A percentile compares a stretch with the other conserved stretches of the same genome.
Conservation (phyloP, 129 eudicot genomes). For the Escallonia rubra region DNA sequence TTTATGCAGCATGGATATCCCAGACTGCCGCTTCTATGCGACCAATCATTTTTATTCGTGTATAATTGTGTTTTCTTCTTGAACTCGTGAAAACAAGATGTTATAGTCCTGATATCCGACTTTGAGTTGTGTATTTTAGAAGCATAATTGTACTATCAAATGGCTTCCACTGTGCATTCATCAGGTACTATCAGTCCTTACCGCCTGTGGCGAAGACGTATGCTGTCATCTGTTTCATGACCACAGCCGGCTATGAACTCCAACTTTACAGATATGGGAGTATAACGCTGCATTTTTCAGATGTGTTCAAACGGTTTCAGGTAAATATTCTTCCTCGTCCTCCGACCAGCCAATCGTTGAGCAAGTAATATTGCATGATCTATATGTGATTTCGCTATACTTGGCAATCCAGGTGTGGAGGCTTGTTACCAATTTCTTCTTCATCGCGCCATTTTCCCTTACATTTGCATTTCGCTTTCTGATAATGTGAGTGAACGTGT, state of each 20-base stretch:
- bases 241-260: slow-evolving; percentile 33
- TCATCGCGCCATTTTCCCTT: slow-evolving; percentile 53
- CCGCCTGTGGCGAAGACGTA: slow-evolving; percentile 59
- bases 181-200: slow-evolving; percentile 49
- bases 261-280: slow-evolving; percentile 11
- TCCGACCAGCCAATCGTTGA: background rate
- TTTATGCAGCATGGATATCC: too few relatives aligned
- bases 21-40: background rate
- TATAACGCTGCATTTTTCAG: slow-evolving; percentile 32
- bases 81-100: background rate
- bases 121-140: background rate
- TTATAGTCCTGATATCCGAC: background rate
- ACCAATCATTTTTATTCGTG: background rate
- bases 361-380: background rate
- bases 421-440: slow-evolving; percentile 56
- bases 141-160: background rate
- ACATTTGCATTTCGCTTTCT: slow-evolving; percentile 49
- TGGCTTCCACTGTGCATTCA: background rate
- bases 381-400: background rate
- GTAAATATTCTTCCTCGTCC: slow-evolving; percentile 7
- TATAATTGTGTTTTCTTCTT: background rate
- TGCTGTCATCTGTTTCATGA: slow-evolving; percentile 44
- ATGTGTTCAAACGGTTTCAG: slow-evolving; percentile 50
- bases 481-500: slow-evolving; percentile 32
- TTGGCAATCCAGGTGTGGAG: slow-evolving; percentile 55